Percentiles rank a stretch among this genome's conserved stretches.
These are phyloP conservation scores for Deinandra increscens DNA, from an alignment of 129 eudicot species.

Conservation along the genomic window DNA sequence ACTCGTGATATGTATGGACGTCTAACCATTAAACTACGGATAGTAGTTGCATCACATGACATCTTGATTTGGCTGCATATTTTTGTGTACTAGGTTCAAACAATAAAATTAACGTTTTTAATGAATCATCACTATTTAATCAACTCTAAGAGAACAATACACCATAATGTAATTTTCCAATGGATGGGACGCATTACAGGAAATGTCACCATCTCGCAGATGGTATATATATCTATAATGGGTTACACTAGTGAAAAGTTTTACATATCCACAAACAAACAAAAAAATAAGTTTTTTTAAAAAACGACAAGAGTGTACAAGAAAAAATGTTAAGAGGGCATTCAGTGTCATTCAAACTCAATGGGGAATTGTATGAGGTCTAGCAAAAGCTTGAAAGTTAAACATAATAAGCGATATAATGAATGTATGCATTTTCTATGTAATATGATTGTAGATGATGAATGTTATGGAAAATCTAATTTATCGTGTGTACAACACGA, in stretches of 20 bases:
- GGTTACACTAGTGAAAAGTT: too few species aligned
- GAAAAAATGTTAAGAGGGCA: background rate
- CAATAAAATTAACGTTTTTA: too few species aligned
- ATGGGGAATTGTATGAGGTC: background rate
- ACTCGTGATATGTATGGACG: background rate
- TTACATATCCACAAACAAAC: too few species aligned
- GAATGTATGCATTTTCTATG: background rate
- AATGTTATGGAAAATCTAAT: too few species aligned
- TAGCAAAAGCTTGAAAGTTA: background rate
- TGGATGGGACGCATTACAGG: background rate
- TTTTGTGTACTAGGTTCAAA: background rate
- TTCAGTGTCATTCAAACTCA: background rate
- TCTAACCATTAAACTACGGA: background rate
- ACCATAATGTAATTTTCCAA: background rate
- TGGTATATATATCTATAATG: background rate
- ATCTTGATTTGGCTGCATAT: background rate
- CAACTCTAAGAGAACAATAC: background rate
- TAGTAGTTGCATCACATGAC: background rate
- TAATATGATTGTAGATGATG: background rate
- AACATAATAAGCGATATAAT: too few species aligned
- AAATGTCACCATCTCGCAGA: background rate
- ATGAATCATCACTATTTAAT: background rate
- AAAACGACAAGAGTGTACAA: background rate
- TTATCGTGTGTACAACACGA: too few species aligned
- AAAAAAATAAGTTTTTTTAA: background rate